A percentile compares a stretch with the other conserved stretches of the same genome.
phyloP scores from a whole-genome alignment of 176 grass and related monocot species.

The Bromus sterilis region DNA sequence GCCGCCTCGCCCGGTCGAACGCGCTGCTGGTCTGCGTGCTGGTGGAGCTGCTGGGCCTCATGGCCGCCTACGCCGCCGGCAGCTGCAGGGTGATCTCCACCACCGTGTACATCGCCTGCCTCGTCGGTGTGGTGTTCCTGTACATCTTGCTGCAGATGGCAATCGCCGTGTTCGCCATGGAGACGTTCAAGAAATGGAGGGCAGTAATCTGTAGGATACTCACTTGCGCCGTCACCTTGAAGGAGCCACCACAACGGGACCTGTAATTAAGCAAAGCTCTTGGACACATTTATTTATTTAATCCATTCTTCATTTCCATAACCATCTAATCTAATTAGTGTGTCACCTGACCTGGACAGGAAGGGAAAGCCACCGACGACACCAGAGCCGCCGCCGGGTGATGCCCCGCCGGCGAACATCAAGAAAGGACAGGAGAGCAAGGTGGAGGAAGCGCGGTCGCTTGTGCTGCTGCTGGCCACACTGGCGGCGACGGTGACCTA shows the following conservation, averaged over 20 bases:
- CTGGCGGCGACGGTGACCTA: neutral
- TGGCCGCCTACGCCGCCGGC: neutral
- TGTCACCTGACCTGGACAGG: too few relatives aligned
- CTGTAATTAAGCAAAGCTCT: too few relatives aligned
- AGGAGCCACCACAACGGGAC: too few relatives aligned
- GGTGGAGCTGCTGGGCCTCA: neutral
- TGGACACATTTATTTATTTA: too few relatives aligned
- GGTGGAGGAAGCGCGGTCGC: neutral
- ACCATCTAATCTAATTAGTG: too few relatives aligned
- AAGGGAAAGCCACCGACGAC: too few relatives aligned
- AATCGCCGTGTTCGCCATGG: neutral
- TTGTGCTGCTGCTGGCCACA: constrained; percentile 8
- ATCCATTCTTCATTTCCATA: too few relatives aligned
- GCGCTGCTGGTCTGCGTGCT: neutral
- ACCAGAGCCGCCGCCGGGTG: too few relatives aligned
- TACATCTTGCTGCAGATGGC: neutral
- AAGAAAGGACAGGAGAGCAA: neutral
- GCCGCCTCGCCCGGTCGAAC: neutral
- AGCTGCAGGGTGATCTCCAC: neutral
- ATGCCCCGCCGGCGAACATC: neutral
- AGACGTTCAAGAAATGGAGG: neutral
- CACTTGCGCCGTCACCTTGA: neutral
- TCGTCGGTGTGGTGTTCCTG: neutral
- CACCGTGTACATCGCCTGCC: neutral
- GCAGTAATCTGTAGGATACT: neutral